Conservation (phyloP, 2,329 filamentous ascomycete species). For the Westerdykella aurantiaca region DNA sequence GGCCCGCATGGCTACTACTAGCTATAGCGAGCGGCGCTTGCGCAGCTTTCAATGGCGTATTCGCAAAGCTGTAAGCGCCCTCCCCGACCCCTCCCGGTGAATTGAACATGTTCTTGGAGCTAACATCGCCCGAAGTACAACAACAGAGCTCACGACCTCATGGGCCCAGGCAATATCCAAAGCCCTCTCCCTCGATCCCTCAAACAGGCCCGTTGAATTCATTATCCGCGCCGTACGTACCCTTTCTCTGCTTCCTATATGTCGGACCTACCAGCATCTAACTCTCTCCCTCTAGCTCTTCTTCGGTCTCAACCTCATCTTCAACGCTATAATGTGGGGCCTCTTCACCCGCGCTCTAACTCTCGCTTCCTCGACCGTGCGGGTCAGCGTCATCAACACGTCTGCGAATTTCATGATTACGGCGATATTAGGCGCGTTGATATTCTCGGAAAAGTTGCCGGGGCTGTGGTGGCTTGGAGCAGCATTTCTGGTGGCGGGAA, state of each 20-base stretch:
- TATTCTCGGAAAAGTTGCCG: slow-evolving; percentile 67
- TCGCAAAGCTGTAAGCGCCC: slow-evolving; percentile 67
- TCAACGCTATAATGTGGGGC: slow-evolving; percentile 79
- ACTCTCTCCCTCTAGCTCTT: slow-evolving; percentile 50
- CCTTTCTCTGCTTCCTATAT: neutral
- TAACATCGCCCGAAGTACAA: slow-evolving; percentile 45
- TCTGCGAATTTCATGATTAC: slow-evolving; percentile 77
- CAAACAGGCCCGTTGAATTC: slow-evolving; percentile 46
- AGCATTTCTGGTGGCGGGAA: slow-evolving; percentile 64
- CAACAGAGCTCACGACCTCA: slow-evolving; percentile 53
- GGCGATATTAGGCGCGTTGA: slow-evolving; percentile 61
- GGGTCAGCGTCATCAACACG: slow-evolving; percentile 77
- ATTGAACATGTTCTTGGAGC: neutral
- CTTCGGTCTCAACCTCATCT: slow-evolving; percentile 67
- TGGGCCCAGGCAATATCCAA: slow-evolving; percentile 48
- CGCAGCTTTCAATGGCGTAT: slow-evolving; percentile 75
- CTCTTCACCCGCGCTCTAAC: slow-evolving; percentile 76
- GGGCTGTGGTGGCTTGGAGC: slow-evolving; percentile 74
- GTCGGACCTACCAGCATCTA: slow-evolving; percentile 2
- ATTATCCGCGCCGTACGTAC: slow-evolving; percentile 47
- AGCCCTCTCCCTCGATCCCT: slow-evolving; percentile 42
- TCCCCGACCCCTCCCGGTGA: neutral
- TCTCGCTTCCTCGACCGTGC: slow-evolving; percentile 66
- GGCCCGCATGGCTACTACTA: slow-evolving; percentile 52
- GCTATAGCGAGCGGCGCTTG: slow-evolving; percentile 70